Evolutionary conservation across 2,329 filamentous ascomycete species (phyloP).

Genomic region (Phaeomoniella chlamydospora): DNA sequence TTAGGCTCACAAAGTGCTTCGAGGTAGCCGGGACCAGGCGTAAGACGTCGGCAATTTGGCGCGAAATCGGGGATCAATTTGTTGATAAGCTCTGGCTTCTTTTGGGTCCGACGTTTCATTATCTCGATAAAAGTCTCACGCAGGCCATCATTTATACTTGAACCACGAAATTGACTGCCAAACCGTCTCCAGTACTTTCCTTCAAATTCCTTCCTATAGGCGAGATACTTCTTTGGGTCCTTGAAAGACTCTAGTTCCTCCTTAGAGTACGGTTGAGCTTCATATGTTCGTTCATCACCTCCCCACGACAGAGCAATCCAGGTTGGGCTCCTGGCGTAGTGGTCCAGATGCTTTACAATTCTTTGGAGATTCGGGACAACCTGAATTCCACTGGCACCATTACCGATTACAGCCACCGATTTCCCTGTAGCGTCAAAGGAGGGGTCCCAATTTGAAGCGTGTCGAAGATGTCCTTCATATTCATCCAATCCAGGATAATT

Average conservation of each 20-base stretch:
- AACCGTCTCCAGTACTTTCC: slow-evolving; percentile 49
- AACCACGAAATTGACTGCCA: slow-evolving; percentile 37
- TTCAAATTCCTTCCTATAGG: slow-evolving; percentile 43
- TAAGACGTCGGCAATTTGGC: slow-evolving; percentile 7
- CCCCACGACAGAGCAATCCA: slow-evolving; percentile 53
- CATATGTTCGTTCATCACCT: slow-evolving; percentile 36
- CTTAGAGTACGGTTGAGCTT: slow-evolving; percentile 38
- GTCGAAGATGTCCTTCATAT: slow-evolving; percentile 14
- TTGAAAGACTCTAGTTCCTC: slow-evolving; percentile 43
- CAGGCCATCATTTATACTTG: slow-evolving; percentile 35
- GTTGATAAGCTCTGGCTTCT: slow-evolving; percentile 5
- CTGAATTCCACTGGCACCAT: slow-evolving; percentile 22
- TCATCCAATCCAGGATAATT: slow-evolving; percentile 11
- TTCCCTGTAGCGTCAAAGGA: slow-evolving; percentile 12
- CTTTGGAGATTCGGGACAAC: no score
- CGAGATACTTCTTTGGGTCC: slow-evolving; percentile 46
- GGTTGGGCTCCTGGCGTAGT: slow-evolving; percentile 50
- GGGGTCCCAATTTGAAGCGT: slow-evolving; percentile 15
- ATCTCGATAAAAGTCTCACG: background rate
- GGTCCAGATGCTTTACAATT: no score
- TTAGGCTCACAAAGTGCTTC: slow-evolving; percentile 13
- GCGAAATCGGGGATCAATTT: slow-evolving; percentile 7
- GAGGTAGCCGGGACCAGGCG: slow-evolving; percentile 11
- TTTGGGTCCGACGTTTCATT: slow-evolving; percentile 3
- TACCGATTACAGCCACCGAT: slow-evolving; percentile 15